Evolutionary conservation across 495 filamentous ascomycete species (phyloP), one percentile per base, ranked within the genome.

Genomic region (Tuber indicum): DNA sequence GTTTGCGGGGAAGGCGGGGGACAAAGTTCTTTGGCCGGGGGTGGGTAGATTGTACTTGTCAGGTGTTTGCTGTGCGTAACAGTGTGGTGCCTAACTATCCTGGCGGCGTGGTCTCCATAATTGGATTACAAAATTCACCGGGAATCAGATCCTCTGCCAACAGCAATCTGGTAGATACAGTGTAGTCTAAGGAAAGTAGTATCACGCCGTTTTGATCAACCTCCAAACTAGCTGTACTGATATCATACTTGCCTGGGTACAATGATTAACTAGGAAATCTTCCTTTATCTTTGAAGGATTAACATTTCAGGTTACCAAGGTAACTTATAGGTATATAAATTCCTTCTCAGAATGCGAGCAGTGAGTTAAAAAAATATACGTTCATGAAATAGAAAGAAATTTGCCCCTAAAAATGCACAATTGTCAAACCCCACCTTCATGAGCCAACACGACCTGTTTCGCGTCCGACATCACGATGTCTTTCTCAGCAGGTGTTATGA

Each of bases 401-500:
- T 36, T 17, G 10, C 26, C 58, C 16, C 16, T 32, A 9, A 19
- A 66, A 26, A 66, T 3, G 26, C 14, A 19, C 58, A 19, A 36
- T 66, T 32, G 17, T 66, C 26, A 36, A 36, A 0, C 58, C 3
- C 26, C 58, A 66, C 32, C 26, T 17, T 12, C 32, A 66, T 7
- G 26, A 7, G 14, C 26, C 19, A 26, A 14, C 14, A 1, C 26
- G 14, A 66, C 58, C 14, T 32, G 26, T 14, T 62, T 26, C 69
- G 45, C 49, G n/a, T 21, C 43, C 47, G 73, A 74, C 66, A 75
- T 77, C 32, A 21, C 77, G 2, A 62, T 71, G 0, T 42, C 70
- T 46, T 81, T 81, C 70, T 81, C 79, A 16, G n/a, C 75, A 36
- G 77, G 74, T 1, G 73, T 75, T n/a, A 82, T 74, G 72, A 77